Conservation (phyloP, 176 grass and related monocot species). For the Areca catechu region DNA sequence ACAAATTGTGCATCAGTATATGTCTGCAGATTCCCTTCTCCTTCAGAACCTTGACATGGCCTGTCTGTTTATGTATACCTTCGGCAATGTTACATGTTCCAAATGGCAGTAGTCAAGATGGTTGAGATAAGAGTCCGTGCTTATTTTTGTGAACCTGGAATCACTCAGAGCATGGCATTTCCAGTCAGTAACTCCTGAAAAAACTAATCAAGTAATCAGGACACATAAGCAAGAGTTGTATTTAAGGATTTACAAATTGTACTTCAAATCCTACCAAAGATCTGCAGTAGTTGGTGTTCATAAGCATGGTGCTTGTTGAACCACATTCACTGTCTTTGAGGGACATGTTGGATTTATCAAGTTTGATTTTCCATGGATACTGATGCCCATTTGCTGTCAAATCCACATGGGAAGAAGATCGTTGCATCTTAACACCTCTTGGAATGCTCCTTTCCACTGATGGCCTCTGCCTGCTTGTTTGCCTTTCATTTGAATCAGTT, state of each 20-base stretch:
- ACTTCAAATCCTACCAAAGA: conserved; percentile 60
- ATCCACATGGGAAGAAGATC: conserved; percentile 64
- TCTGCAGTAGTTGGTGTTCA: conserved; percentile 42
- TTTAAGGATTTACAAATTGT: not conserved
- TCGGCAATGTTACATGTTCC: no score
- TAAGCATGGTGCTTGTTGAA: conserved; percentile 70
- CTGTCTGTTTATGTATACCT: no score
- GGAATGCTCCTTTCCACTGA: conserved; percentile 35
- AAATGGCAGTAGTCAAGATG: not conserved
- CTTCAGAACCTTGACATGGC: no score
- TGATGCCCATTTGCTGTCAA: conserved; percentile 27
- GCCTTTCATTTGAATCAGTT: conserved; percentile 46
- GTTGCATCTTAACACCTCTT: conserved; percentile 57
- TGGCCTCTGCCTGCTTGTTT: conserved; percentile 43
- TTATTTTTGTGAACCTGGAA: conserved; percentile 9
- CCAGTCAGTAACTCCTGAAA: not conserved
- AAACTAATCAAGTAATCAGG: no score
- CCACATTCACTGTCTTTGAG: conserved; percentile 81
- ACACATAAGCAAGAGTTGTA: no score
- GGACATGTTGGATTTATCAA: conserved; percentile 57
- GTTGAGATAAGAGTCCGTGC: not conserved
- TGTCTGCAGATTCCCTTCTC: no score
- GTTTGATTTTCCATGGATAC: conserved; percentile 53
- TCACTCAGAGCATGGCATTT: not conserved
- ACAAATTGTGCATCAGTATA: no score